A percentile compares a stretch with the other conserved stretches of the same genome.
phyloP scores from a whole-genome alignment of 805 yeast genomes.

The Deakozyma indianensis region DNA sequence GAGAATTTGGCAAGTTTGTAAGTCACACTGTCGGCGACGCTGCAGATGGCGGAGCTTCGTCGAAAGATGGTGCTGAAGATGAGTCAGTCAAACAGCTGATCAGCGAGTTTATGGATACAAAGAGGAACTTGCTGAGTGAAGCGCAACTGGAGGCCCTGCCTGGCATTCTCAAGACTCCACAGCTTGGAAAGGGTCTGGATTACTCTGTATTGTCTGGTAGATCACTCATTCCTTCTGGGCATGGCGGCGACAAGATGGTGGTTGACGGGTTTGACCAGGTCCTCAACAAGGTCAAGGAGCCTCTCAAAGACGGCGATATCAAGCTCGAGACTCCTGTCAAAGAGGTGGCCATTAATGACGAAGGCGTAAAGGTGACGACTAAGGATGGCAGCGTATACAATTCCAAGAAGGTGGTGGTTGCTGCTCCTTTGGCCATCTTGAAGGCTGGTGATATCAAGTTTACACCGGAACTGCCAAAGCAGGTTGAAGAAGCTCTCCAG shows the following conservation, averaged over 20 bases:
- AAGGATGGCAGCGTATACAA: conserved; percentile 8
- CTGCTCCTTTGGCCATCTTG: conserved; percentile 13
- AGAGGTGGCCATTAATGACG: conserved; percentile 4
- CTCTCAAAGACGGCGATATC: conserved; percentile 9
- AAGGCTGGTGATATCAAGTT: conserved; percentile 10
- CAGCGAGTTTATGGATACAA: conserved; percentile 4
- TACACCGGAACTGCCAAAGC: conserved; percentile 9
- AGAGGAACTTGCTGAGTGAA: conserved; percentile 3
- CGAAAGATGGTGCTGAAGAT: conserved; percentile 4
- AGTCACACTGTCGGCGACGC: conserved; percentile 9
- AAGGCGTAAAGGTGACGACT: conserved; percentile 10
- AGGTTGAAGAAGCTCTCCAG: conserved; percentile 8
- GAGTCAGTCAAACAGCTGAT: conserved; percentile 8
- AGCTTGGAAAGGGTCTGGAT: conserved; percentile 4
- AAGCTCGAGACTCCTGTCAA: conserved; percentile 9
- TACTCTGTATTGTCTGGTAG: neutral
- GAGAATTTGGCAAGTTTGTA: conserved; percentile 3
- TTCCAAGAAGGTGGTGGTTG: conserved; percentile 15
- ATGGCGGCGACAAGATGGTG: conserved; percentile 15
- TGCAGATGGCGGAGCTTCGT: too few species aligned
- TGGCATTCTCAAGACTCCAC: neutral
- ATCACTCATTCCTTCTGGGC: neutral
- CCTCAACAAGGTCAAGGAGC: conserved; percentile 7
- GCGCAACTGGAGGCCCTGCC: neutral
- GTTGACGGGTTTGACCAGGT: conserved; percentile 12